Evolutionary conservation across 1,139 yeast species (phyloP).

Genomic region (Casaregolazyma suthepensis): DNA sequence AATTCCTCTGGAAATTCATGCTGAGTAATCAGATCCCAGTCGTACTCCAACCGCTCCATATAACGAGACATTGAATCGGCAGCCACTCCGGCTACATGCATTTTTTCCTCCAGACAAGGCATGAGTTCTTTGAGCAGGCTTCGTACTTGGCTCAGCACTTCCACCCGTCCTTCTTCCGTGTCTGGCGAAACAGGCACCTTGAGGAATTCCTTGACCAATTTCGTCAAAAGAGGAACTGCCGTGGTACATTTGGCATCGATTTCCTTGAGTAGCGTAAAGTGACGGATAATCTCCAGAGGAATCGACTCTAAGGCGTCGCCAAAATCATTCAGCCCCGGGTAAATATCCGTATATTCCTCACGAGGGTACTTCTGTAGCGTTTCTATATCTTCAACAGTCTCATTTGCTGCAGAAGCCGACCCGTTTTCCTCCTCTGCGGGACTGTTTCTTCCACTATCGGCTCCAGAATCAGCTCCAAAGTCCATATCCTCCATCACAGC

Average conservation of each 20-base stretch:
- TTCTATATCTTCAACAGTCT: neutral
- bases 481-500: neutral
- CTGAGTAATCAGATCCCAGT: conserved; percentile 61
- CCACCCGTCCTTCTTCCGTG: conserved; percentile 28
- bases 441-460: neutral
- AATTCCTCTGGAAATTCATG: conserved; percentile 63
- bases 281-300: conserved; percentile 76
- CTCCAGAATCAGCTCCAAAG: neutral
- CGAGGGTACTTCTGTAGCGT: conserved; percentile 4
- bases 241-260: conserved; percentile 90
- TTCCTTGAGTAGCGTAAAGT: conserved; percentile 82
- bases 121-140: conserved; percentile 53
- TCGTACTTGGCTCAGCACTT: conserved; percentile 35
- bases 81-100: conserved; percentile 94
- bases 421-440: conserved; percentile 1
- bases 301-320: conserved; percentile 88
- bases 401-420: neutral
- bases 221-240: conserved; percentile 61
- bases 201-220: conserved; percentile 48
- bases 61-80: conserved; percentile 70
- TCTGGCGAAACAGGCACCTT: conserved; percentile 15
- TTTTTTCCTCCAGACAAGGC: conserved; percentile 93
- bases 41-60: conserved; percentile 68
- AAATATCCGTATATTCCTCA: conserved; percentile 27
- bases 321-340: conserved; percentile 88